Evolutionary conservation across 2,329 filamentous ascomycete genomes (phyloP).

Genomic region (Thielaviopsis musarum): DNA sequence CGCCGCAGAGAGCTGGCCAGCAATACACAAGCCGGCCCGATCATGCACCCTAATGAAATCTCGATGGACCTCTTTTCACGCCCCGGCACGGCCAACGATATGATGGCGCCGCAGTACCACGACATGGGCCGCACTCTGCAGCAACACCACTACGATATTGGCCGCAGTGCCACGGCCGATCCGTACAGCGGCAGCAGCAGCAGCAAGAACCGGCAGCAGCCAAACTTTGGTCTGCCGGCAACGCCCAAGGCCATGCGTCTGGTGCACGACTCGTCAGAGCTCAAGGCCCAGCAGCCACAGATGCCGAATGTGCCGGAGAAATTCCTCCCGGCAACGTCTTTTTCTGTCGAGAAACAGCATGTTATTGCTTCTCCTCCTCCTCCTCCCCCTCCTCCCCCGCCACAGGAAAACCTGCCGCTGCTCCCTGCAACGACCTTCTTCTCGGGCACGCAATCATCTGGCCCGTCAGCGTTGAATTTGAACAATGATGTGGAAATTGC

Average conservation of each 20-base stretch:
- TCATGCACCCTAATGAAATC: conserved; percentile 54
- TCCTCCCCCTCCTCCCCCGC: not conserved
- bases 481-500: conserved; percentile 12
- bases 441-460: not conserved
- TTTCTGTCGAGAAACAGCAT: not conserved
- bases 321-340: not conserved
- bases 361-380: no score
- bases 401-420: not conserved
- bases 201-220: conserved; percentile 25
- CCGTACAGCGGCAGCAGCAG: conserved; percentile 31
- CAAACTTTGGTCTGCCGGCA: conserved; percentile 64
- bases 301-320: not conserved
- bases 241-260: conserved; percentile 85
- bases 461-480: not conserved
- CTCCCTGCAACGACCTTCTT: not conserved
- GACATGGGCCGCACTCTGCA: conserved; percentile 30
- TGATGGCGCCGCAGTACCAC: conserved; percentile 23
- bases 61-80: conserved; percentile 20
- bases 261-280: conserved; percentile 39
- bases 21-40: conserved; percentile 61
- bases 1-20: conserved; percentile 69
- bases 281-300: conserved; percentile 11
- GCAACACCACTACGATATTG: conserved; percentile 25
- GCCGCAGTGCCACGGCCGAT: conserved; percentile 50
- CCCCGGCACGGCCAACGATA: conserved; percentile 15